Evolutionary conservation across 2,329 filamentous ascomycete genomes (phyloP).

Genomic region (Pseudocercospora vitis): DNA sequence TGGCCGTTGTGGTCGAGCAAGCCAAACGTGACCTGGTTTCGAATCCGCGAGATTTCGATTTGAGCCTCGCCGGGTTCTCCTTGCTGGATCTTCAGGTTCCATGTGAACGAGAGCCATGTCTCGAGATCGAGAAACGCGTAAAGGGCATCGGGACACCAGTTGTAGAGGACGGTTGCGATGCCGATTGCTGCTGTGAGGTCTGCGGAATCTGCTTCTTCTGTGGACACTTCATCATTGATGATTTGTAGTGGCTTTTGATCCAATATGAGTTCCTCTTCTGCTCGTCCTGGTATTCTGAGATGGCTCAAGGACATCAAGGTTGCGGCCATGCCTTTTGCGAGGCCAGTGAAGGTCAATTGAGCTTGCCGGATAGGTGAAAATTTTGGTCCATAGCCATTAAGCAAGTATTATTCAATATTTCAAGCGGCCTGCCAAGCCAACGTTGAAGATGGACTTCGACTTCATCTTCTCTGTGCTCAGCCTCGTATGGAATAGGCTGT

Average conservation of each 20-base stretch:
- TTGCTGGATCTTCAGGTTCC: constrained; percentile 16
- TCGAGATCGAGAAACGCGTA: constrained; percentile 23
- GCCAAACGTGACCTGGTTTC: constrained; percentile 25
- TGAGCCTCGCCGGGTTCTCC: constrained; percentile 9
- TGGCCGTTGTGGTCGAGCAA: constrained; percentile 18
- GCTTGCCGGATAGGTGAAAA: too few species aligned
- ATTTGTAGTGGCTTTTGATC: constrained; percentile 11
- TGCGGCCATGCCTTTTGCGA: too few species aligned
- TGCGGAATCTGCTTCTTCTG: constrained; percentile 1
- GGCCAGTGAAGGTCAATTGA: too few species aligned
- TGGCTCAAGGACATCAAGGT: neutral
- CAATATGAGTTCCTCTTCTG: constrained; percentile 1
- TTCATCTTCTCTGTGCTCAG: too few species aligned
- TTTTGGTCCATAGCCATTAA: too few species aligned
- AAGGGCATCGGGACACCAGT: constrained; percentile 25
- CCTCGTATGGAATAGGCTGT: too few species aligned
- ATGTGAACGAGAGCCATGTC: constrained; percentile 29
- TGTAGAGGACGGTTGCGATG: constrained; percentile 25
- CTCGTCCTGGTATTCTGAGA: constrained; percentile 8
- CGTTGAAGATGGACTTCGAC: too few species aligned
- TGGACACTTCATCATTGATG: neutral
- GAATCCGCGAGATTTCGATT: constrained; percentile 27
- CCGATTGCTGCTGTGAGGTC: constrained; percentile 20
- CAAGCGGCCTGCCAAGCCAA: too few species aligned
- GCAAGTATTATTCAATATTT: too few species aligned